Base-by-base conservation (phyloP, 805 yeast species). In the Candida montana region DNA sequence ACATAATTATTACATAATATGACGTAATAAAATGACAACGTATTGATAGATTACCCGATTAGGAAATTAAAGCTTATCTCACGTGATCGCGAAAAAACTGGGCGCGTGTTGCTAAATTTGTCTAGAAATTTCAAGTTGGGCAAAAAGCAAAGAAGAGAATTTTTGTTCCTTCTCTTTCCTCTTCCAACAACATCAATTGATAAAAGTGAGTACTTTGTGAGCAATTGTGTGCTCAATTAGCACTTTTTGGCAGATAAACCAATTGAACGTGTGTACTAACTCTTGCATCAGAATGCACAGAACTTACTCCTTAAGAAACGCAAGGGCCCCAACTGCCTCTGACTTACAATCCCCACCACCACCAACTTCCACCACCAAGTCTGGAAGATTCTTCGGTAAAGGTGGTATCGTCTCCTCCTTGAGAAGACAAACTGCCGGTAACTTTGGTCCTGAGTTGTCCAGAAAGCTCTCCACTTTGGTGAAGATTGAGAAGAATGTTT, bases 251-350 rank as follows among this genome's bases (percentile, higher is more conserved):
- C n/a, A n/a, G n/a, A n/a, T n/a, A n/a, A n/a, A n/a, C n/a, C n/a
- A n/a, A n/a, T n/a, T n/a, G n/a, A n/a, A n/a, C n/a, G 21, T 8
- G 5, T 26, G n/a, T 26, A 26, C 29, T 26, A 26, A 26, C n/a
- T 10, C 10, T 23, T 26, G n/a, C n/a, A 6, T 26, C 12, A 26
- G n/a, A 27, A 93, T 93, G 99, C 97, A 91, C 77, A 85, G 97
- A 82, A 91, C 99, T 38, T 93, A 93, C 71, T 91, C 99, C 28
- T 75, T 91, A 69, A 89, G 99, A 79, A 81, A 89, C 57, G 66
- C 83, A 42, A 85, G 96, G 68, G 98, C 97, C 31, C 99, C 99
- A 48, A 90, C 99, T 44, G 98, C 98, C 46, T 79, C 96, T 52
- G 96, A 91, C 69, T 68, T 91, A 68, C 90, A 83, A 64, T 76